phyloP scores from a whole-genome alignment of 1,284 basidiomycete genomes.

The Microbotryum silenes-acaulis region DNA sequence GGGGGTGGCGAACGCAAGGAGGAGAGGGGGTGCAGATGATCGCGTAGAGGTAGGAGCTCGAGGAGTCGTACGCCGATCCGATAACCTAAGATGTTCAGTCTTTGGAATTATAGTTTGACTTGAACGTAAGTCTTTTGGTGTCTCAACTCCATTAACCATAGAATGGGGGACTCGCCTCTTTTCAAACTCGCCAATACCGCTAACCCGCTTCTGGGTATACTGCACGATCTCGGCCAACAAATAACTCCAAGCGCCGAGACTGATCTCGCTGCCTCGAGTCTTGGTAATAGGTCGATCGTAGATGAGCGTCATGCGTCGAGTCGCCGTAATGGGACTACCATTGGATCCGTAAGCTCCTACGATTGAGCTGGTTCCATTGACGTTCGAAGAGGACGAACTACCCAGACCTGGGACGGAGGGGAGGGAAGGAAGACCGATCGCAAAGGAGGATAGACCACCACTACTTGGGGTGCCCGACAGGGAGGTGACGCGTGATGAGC shows the following conservation, averaged over 20 bases:
- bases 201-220: slow-evolving; percentile 90
- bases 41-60: slow-evolving; percentile 48
- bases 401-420: no score
- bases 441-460: no score
- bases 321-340: no score
- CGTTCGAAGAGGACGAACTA: no score
- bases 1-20: slow-evolving; percentile 33
- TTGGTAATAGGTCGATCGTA: slow-evolving; percentile 80
- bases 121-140: no score
- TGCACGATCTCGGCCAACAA: slow-evolving; percentile 85
- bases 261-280: slow-evolving; percentile 69
- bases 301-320: slow-evolving; percentile 43
- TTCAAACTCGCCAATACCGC: slow-evolving; percentile 90
- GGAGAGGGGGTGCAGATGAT: slow-evolving; percentile 28
- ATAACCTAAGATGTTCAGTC: slow-evolving; percentile 81
- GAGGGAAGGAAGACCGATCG: no score
- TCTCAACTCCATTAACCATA: no score
- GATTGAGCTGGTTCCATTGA: no score
- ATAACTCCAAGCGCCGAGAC: slow-evolving; percentile 72
- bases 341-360: no score
- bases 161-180: slow-evolving; percentile 33
- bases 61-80: slow-evolving; percentile 75
- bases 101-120: slow-evolving; percentile 38
- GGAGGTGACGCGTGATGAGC: no score
- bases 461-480: no score